Base-by-base conservation (phyloP, 1,284 basidiomycete genomes). In the Wallemia mellicola region DNA sequence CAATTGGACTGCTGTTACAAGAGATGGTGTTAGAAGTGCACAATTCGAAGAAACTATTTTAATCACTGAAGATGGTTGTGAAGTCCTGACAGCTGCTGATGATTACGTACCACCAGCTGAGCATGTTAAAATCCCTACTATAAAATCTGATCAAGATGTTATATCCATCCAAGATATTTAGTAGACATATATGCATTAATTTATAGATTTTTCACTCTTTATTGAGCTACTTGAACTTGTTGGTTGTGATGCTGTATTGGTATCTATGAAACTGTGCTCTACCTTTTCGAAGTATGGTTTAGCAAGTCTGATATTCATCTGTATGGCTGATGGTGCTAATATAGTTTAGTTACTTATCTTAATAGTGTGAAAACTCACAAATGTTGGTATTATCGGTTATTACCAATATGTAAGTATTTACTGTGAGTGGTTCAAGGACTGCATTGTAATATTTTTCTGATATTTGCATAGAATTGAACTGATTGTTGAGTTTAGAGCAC, bases 11-110 rank as follows among this genome's bases (percentile, higher is more conserved):
- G 87, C 88, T 0, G 85, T 84, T 22, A 96, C 91, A 1, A 70
- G 76, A 1, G 89, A 95, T 70, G 91, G 89, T 27, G 82, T 83
- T 68, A 75, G 77, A 62, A 88, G 83, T 63, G 91, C 91, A 2
- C 91, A 96, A 67, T 95, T 94, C 66, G 91, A 96, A 70, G 91
- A 96, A 66, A 94, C 89, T 0, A 72, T 85, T 48, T 70, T 96
- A 82, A 83, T 96, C 66, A 95, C 91, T 22, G 86, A 89, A 66
- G 83, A 79, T 22, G 91, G 91, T 2, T 81, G 82, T 48, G 91
- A 96, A 69, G 76, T 92, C 61, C 74, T 96, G 38, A 94, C 91
- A 1, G 81, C 77, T 30, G 77, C 11, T 26, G 55, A 28, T 15
- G 55, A 57, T 24, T 57, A 28, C 15, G 11, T 26, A 11, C 38